Evolutionary conservation across 169 alveolate genomes (phyloP), one percentile per base, ranked within the genome.

Genomic region (Plasmodium billcollinsi): DNA sequence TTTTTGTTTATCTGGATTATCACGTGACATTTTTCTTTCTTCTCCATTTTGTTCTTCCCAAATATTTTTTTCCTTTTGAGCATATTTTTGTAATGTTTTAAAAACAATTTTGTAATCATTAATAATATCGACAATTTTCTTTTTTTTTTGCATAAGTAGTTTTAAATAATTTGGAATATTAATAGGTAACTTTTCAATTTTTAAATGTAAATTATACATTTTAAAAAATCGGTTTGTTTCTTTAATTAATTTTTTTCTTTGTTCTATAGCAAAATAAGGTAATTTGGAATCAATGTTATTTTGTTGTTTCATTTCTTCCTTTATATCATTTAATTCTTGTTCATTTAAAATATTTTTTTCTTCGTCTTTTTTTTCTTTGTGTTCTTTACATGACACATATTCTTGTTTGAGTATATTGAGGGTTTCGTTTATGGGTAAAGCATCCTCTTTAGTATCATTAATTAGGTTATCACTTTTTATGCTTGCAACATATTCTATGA

Each of bases 261-360:
- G 90, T 47, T 80, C 80, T 8, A 69, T 80, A 26, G 90, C 90
- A 80, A 80, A 80, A 61, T 80, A 50, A n/a, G 90, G 90, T n/a
- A 80, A 58, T 18, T 69, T 80, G 67, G 50, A 52, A 15, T 29
- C 66, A 21, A 26, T 3, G 20, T 18, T 63, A 24, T 45, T 39
- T 62, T 11, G 45, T 18, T 65, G 20, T 3, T 76, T 39, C 15
- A 21, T 52, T 65, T 65, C 72, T 20, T 56, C 50, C 15, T n/a
- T 54, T 5, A 33, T 24, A 39, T 26, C 39, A 56, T 52, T 70
- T 20, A 6, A 9, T 18, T 70, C 39, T 15, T 11, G 8, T 49
- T 70, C 45, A 24, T 49, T 70, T 24, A 18, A 18, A 24, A 21
- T 18, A 50, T 70, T 20, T 26, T 66, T 33, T 33, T 33, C 45